Evolutionary conservation across 768 basidiomycete species (phyloP), one percentile per base, ranked within the genome.

Genomic region (Amanita thiersii): DNA sequence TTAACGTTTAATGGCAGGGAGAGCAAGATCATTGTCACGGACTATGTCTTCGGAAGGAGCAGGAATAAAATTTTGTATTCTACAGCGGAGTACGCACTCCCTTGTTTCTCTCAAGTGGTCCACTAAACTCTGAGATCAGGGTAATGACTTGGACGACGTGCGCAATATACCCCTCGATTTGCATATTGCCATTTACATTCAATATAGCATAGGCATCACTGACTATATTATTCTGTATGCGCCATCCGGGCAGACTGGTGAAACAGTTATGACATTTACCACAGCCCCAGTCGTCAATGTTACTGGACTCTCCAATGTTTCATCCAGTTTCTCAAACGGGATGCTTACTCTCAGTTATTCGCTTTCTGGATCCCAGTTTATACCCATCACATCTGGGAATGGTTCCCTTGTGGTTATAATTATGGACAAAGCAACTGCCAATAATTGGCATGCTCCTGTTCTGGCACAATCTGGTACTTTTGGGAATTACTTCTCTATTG

Each of bases 81-180:
- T 1, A 72, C 72, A 17, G 60, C 68, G 4, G 70, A 72, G 69
- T 72, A 48, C 14, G 66, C 14, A 30, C 29, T 9, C 29, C 14
- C 29, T 14, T 14, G 9, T 57, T 4, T 39, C 4, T 10, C 6
- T 23, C n/a, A 14, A 26, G 19, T 20, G 30, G 37, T 14, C 2
- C 7, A n/a, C 37, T 18, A 15, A 30, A 30, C 9, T 25, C 37
- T 7, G 33, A 29, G n/a, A 9, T 35, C 7, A 74, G 72, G 44
- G 65, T 75, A 34, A 65, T 72, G 66, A 73, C 73, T 9, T 73
- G 72, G 71, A 66, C 69, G n/a, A 72, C 70, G 72, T 66, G 42
- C 51, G 68, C 48, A 1, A 17, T 24, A 15, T n/a, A 15, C 32
- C 9, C 3, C 9, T 24, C 9, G 12, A 20, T 9, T 39, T 30